Percentiles rank a stretch among this genome's conserved stretches.
phyloP scores from a whole-genome alignment of 371 early-diverging fungal species.

The Mucor irregularis region DNA sequence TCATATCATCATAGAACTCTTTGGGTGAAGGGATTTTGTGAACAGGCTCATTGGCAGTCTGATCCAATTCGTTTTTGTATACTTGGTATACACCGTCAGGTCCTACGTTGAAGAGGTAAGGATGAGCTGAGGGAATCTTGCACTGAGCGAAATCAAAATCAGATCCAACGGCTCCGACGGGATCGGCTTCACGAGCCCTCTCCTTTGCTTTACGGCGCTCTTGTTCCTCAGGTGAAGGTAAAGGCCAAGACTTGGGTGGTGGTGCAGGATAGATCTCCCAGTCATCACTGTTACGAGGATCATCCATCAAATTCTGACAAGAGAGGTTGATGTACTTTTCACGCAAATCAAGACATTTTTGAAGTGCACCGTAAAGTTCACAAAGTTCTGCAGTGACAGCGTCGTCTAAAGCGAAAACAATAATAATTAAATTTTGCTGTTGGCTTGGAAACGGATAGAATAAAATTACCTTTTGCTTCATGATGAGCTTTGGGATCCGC shows the following conservation, averaged over 20 bases:
- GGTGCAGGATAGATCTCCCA: slow-evolving; percentile 93
- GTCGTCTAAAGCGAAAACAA: slow-evolving; percentile 27
- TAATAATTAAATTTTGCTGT: background rate
- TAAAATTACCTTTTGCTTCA: slow-evolving; percentile 8
- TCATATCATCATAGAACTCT: slow-evolving; percentile 90
- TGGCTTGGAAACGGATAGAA: background rate
- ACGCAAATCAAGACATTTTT: slow-evolving; percentile 78
- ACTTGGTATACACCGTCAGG: slow-evolving; percentile 40
- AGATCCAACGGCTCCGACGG: slow-evolving; percentile 49
- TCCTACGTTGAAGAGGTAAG: slow-evolving; percentile 27
- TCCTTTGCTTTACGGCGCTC: slow-evolving; percentile 45
- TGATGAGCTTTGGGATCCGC: slow-evolving; percentile 8
- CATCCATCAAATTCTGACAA: slow-evolving; percentile 82
- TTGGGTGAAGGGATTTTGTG: slow-evolving; percentile 67
- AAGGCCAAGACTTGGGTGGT: slow-evolving; percentile 75
- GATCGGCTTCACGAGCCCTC: slow-evolving; percentile 52
- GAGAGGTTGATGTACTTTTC: slow-evolving; percentile 83
- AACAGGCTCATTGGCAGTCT: slow-evolving; percentile 3
- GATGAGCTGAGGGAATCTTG: slow-evolving; percentile 63
- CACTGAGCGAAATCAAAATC: slow-evolving; percentile 69
- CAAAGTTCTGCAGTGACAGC: slow-evolving; percentile 56
- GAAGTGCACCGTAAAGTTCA: slow-evolving; percentile 54
- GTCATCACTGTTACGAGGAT: slow-evolving; percentile 79
- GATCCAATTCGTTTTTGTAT: slow-evolving; percentile 25
- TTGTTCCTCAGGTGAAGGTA: slow-evolving; percentile 52